Evolutionary conservation across 1,139 yeast species (phyloP).

Genomic region (Yamadazyma diddensiae): DNA sequence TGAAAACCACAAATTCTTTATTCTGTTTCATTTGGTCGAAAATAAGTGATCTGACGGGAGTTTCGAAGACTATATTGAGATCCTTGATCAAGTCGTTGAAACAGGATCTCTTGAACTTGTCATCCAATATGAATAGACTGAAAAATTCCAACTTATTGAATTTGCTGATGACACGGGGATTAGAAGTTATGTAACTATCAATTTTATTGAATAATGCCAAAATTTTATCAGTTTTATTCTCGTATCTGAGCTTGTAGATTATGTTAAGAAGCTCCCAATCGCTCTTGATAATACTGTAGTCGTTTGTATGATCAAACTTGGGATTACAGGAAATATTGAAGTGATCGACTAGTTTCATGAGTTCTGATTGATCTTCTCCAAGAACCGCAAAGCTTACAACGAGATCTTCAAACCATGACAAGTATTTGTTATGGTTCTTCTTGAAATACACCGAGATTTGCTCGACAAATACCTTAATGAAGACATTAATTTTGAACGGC

Average conservation of each 20-base stretch:
- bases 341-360: conserved; percentile 11
- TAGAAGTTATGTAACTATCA: conserved; percentile 33
- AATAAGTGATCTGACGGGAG: conserved; percentile 7
- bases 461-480: conserved; percentile 64
- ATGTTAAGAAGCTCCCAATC: conserved; percentile 14
- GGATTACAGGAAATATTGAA: conserved; percentile 7
- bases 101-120: conserved; percentile 1
- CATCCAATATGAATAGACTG: conserved; percentile 5
- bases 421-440: conserved; percentile 15
- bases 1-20: conserved; percentile 7
- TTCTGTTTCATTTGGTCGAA: conserved; percentile 6
- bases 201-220: conserved; percentile 26
- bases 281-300: conserved; percentile 11
- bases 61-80: conserved; percentile 7
- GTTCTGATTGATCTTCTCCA: conserved; percentile 48
- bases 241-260: conserved; percentile 15
- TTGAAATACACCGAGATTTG: conserved; percentile 43
- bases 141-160: conserved; percentile 10
- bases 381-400: conserved; percentile 41
- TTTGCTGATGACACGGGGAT: conserved; percentile 5
- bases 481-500: conserved; percentile 60
- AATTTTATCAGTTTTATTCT: not conserved
- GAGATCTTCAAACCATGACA: conserved; percentile 53
- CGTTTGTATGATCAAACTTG: not conserved
- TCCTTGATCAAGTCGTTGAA: conserved; percentile 3